Evolutionary conservation across 2,329 filamentous ascomycete species (phyloP).

Genomic region (Paramyrothecium roridum): DNA sequence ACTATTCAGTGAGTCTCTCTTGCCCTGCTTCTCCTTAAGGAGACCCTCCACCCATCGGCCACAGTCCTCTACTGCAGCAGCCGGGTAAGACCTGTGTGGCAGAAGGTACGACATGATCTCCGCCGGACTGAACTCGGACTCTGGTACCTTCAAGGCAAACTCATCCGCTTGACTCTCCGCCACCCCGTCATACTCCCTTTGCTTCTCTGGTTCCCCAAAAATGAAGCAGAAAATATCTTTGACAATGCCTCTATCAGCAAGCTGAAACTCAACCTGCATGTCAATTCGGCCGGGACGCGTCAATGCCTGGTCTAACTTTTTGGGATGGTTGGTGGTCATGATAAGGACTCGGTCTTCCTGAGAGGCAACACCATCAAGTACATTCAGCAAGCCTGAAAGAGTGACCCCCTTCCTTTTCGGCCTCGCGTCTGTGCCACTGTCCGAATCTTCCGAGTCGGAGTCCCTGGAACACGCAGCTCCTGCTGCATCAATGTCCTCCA

Average conservation of each 20-base stretch:
- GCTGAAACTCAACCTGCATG: constrained; percentile 41
- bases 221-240: constrained; percentile 8
- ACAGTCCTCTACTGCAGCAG: constrained; percentile 5
- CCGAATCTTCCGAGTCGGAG: constrained; percentile 6
- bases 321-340: constrained; percentile 19
- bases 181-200: neutral
- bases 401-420: constrained; percentile 6
- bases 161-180: constrained; percentile 9
- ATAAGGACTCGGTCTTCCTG: constrained; percentile 17
- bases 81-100: constrained; percentile 1
- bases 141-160: constrained; percentile 42
- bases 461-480: constrained; percentile 9
- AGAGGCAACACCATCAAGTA: constrained; percentile 14
- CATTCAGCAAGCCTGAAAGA: constrained; percentile 16
- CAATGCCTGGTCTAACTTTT: constrained; percentile 17
- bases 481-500: constrained; percentile 35
- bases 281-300: constrained; percentile 48
- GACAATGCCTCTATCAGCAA: constrained; percentile 2
- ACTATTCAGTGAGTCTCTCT: neutral
- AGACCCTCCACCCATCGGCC: constrained; percentile 5
- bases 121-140: constrained; percentile 46
- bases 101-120: constrained; percentile 31
- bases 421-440: constrained; percentile 6
- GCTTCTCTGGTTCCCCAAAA: constrained; percentile 4
- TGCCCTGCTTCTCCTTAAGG: constrained; percentile 7